Evolutionary conservation across 148 eudicot genomes (phyloP).

Genomic region (Rhododendron ferrugineum): DNA sequence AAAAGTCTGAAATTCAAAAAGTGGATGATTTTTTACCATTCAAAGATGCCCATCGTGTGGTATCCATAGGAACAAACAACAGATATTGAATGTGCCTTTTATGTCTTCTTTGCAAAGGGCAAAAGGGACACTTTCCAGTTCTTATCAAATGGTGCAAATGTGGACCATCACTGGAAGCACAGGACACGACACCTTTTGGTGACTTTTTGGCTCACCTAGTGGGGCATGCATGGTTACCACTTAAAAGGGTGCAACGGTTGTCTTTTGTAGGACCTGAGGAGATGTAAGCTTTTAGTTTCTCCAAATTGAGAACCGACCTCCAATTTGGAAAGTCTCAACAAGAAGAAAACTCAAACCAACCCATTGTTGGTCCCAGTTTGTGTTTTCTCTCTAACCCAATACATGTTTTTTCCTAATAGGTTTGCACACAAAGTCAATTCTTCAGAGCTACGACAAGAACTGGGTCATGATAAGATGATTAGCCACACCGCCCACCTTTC

Average conservation of each 20-base stretch:
- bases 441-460: conserved; percentile 1
- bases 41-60: conserved; percentile 43
- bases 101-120: not conserved
- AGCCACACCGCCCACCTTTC: conserved; percentile 18
- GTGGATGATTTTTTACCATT: conserved; percentile 10
- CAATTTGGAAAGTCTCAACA: conserved; percentile 14
- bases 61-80: not conserved
- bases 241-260: conserved; percentile 6
- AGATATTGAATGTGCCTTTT: not conserved
- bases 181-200: conserved; percentile 10
- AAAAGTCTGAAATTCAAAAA: not conserved
- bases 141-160: not conserved
- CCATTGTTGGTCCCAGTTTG: conserved; percentile 14
- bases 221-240: conserved; percentile 8
- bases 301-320: conserved; percentile 9
- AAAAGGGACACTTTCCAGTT: not conserved
- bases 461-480: conserved; percentile 7
- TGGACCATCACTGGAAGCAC: conserved; percentile 18
- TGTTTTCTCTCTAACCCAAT: conserved; percentile 19
- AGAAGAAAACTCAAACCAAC: not conserved
- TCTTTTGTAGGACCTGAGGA: conserved; percentile 4
- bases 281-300: conserved; percentile 2
- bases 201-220: conserved; percentile 9
- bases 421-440: conserved; percentile 12
- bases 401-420: not conserved